Base-by-base conservation (phyloP, 73 alveolate genomes). In the Paramecium tetraurelia region DNA sequence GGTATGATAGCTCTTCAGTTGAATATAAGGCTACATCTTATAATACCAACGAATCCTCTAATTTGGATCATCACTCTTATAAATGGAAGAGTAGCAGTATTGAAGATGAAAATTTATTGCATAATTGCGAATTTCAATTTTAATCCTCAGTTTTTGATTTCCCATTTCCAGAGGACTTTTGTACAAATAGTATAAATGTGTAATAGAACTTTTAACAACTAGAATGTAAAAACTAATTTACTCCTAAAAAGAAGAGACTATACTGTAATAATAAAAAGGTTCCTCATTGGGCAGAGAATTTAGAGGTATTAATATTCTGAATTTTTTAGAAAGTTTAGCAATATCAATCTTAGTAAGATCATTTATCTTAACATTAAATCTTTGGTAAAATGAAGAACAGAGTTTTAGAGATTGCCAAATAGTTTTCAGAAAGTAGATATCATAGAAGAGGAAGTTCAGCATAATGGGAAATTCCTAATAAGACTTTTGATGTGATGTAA, bases 271-370 rank as follows among this genome's bases (percentile, higher is more conserved):
- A 38, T 38, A 72, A 72, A n/a, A 72, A 72, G 41, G 35, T 72
- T 29, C 86, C 86, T 36, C 86, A 38, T 72, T 72, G 86, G 86
- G 86, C 86, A 12, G 86, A 72, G 35, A 40, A 72, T 72, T 36
- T 72, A 18, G 31, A 31, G n/a, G 86, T 72, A 63, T 7, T 1
- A 27, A 27, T 33, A 14, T 11, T 63, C 10, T 22, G 1, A 11
- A 63, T 63, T 33, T 27, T 27, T 53, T n/a, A 63, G 84, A 33
- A 14, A 38, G 86, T 72, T 36, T 72, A 35, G 6, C n/a, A 72
- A 72, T 36, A 40, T 21, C 10, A 72, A 72, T 35, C 46, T 16
- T 29, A 72, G 6, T 38, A 72, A 36, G 12, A 40, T 4, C 33
- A 72, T 35, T 31, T 35, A 38, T 21, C 40, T 4, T 18, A 35